Conservation (phyloP, 2,329 filamentous ascomycete genomes). For the Chaetothyriales sp. region DNA sequence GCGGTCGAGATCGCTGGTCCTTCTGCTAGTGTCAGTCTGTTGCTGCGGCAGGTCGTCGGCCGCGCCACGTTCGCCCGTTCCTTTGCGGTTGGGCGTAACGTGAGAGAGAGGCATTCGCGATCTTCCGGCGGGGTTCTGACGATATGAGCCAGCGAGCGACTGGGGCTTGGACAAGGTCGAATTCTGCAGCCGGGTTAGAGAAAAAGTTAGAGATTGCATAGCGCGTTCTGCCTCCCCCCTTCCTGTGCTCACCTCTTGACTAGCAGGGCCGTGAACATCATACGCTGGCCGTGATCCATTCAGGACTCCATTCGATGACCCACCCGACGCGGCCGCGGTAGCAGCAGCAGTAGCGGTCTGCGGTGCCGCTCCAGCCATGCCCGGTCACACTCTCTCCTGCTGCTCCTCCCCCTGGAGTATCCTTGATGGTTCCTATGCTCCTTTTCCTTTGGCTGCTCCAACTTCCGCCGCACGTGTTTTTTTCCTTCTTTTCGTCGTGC, state of each 20-base stretch:
- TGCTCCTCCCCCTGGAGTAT: not conserved
- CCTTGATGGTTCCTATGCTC: not conserved
- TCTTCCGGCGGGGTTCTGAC: conserved; percentile 8
- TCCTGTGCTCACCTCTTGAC: conserved; percentile 10
- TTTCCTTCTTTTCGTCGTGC: not conserved
- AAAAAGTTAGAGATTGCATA: not conserved
- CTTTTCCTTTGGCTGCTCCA: not conserved
- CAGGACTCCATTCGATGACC: conserved; percentile 5
- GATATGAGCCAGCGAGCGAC: not conserved
- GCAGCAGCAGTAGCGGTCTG: conserved; percentile 2
- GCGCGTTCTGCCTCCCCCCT: not conserved
- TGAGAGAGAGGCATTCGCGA: conserved; percentile 10
- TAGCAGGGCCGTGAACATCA: conserved; percentile 5
- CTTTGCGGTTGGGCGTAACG: conserved; percentile 12
- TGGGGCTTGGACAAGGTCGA: not conserved
- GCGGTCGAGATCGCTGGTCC: conserved; percentile 26
- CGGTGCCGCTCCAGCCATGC: not conserved
- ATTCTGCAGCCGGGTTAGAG: not conserved
- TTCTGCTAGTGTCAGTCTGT: conserved; percentile 20
- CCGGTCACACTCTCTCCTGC: not conserved
- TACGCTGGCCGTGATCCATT: conserved; percentile 5
- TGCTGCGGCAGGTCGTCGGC: conserved; percentile 21
- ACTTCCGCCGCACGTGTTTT: not conserved
- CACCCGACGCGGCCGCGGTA: conserved; percentile 3
- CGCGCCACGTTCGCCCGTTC: conserved; percentile 4